Conservation (phyloP, 306 rosid genomes). For the Lathyrus aphaca region DNA sequence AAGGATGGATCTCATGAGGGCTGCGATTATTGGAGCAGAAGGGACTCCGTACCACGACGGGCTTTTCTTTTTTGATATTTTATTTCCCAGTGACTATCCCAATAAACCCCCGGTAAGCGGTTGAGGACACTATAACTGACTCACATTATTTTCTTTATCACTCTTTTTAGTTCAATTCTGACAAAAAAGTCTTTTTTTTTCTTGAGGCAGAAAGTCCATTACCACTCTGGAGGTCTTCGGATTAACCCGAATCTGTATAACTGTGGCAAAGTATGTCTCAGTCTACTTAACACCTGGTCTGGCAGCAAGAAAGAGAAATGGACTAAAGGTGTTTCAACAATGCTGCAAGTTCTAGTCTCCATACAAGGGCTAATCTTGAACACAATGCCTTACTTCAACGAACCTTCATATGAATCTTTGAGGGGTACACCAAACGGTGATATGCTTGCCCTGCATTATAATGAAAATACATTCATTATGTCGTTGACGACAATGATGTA, state of each 20-base stretch:
- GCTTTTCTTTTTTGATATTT: too few species aligned
- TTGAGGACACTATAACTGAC: neutral
- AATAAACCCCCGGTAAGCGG: too few species aligned
- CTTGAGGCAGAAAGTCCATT: conserved; percentile 74
- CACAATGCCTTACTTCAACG: conserved; percentile 82
- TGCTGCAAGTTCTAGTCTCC: conserved; percentile 48
- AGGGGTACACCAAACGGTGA: conserved; percentile 62
- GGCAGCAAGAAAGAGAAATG: conserved; percentile 62
- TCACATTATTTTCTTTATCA: conserved; percentile 15
- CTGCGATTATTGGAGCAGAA: too few species aligned
- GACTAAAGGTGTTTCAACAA: conserved; percentile 73
- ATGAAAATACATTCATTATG: conserved; percentile 62
- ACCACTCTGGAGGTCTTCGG: conserved; percentile 86
- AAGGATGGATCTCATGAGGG: too few species aligned
- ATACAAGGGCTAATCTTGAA: conserved; percentile 88
- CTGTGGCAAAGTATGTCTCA: conserved; percentile 76
- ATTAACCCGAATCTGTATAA: conserved; percentile 83
- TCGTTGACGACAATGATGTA: conserved; percentile 43
- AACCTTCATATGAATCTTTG: conserved; percentile 67
- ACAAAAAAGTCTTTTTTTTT: conserved; percentile 19
- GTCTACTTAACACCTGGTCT: conserved; percentile 87
- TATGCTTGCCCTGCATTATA: conserved; percentile 57
- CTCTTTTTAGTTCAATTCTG: conserved; percentile 33
- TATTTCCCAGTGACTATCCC: too few species aligned
- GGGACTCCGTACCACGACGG: too few species aligned